phyloP scores from a whole-genome alignment of 257 asterid genomes.

The Perilla frutescens region DNA sequence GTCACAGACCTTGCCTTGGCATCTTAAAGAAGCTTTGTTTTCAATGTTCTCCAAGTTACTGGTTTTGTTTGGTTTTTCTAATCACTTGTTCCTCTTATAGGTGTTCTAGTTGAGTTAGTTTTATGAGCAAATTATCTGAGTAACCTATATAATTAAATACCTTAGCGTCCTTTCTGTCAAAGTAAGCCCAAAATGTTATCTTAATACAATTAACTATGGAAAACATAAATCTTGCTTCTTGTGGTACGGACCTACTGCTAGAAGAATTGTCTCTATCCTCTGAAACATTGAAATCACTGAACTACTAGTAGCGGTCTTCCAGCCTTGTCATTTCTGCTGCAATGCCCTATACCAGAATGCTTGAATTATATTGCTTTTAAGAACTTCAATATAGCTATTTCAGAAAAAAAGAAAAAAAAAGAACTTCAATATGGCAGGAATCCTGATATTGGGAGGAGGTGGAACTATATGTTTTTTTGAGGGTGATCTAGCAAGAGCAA shows the following conservation, averaged over 20 bases:
- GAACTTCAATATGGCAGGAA: neutral
- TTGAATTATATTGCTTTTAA: neutral
- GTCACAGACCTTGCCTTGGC: neutral
- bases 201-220: neutral
- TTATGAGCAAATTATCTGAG: neutral
- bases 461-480: neutral
- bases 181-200: neutral
- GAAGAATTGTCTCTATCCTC: neutral
- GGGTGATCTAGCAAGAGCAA: neutral
- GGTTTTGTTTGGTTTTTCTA: conserved; percentile 6
- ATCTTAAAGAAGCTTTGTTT: neutral
- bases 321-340: neutral
- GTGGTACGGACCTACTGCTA: neutral
- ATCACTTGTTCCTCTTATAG: neutral
- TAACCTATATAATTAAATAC: conserved; percentile 12
- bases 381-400: neutral
- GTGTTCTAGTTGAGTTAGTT: conserved; percentile 4
- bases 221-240: neutral
- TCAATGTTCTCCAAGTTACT: neutral
- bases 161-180: neutral
- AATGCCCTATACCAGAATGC: neutral
- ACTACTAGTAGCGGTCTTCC: neutral
- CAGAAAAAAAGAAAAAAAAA: no score
- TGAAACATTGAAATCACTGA: neutral
- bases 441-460: neutral